Evolutionary conservation across 169 alveolate species (phyloP).

Genomic region (Miamiensis avidus): DNA sequence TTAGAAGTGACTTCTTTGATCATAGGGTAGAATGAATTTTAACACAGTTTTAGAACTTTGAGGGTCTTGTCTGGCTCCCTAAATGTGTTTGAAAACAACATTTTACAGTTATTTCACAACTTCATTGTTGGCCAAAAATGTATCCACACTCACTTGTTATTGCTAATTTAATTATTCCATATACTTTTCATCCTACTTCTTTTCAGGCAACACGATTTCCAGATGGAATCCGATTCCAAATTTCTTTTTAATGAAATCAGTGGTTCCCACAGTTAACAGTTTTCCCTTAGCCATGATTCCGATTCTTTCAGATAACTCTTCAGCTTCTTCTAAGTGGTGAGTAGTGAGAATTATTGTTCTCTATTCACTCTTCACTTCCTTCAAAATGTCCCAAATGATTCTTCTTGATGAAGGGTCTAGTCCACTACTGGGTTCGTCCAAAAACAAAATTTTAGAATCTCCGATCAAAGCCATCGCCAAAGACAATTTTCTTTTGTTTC

Average conservation of each 20-base stretch:
- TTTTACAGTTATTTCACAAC: background rate
- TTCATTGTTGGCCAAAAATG: background rate
- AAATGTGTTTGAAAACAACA: background rate
- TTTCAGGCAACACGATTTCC: background rate
- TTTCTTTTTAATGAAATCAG: conserved; percentile 55
- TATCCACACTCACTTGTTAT: background rate
- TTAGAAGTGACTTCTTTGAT: background rate
- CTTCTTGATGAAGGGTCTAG: conserved; percentile 86
- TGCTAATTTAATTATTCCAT: background rate
- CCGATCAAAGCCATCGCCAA: conserved; percentile 80
- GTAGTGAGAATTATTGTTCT: conserved; percentile 84
- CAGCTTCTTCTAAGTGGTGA: conserved; percentile 91
- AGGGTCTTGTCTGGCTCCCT: conserved; percentile 1
- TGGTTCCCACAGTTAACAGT: conserved; percentile 67
- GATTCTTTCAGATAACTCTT: conserved; percentile 85
- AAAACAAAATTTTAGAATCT: conserved; percentile 42
- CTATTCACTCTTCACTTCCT: conserved; percentile 53
- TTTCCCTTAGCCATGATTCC: conserved; percentile 79
- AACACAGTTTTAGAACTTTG: background rate
- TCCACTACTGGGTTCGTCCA: conserved; percentile 92
- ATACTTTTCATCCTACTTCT: too few relatives aligned
- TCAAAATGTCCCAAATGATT: conserved; percentile 84
- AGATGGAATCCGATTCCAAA: conserved; percentile 77
- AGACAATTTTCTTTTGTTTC: conserved; percentile 84
- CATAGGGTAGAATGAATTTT: conserved; percentile 7